Base-by-base conservation (phyloP, 164 flowering plant genomes). In the Amborella trichopoda region DNA sequence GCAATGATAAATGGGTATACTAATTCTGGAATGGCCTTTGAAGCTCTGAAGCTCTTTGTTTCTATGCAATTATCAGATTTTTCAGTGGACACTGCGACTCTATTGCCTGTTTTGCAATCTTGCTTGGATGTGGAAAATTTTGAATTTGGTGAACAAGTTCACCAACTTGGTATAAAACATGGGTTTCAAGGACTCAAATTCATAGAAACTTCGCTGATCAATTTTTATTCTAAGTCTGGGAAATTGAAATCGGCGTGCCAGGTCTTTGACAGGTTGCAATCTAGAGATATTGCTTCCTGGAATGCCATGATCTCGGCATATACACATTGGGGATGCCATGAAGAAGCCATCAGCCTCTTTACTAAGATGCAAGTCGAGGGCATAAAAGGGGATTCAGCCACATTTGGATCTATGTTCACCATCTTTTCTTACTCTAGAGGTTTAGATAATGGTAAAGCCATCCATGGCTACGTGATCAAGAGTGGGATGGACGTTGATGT, bases 251-350 rank as follows among this genome's bases (percentile, higher is more conserved):
- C 48, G 50, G 48, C 77, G n/a, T 10, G 30, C 45, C 26, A 49
- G 21, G 20, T 74, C 28, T 77, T 77, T 53, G 48, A 62, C 40
- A 44, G 52, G 10, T 23, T 49, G 40, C 38, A 58, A 1, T 25
- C 26, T 4, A 49, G 44, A 55, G 83, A 77, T 60, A 56, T 60
- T 55, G 74, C 78, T 39, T 40, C 73, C 46, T 77, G 80, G 83
- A 77, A 77, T 53, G 63, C 78, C 38, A 72, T 70, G 73, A 24
- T 77, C 45, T 57, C 52, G 42, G 44, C 68, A 23, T 66, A 40
- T 50, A 49, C 43, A 44, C 59, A 58, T 16, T 49, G 27, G 50
- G 71, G 69, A 3, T 53, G 17, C 26, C 47, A 54, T 40, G 68
- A 66, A 12, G 65, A 72, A 64, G 74, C 69, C 18, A 18, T 60